A percentile compares a stretch with the other conserved stretches of the same genome.
Conservation (phyloP, 495 filamentous ascomycete genomes). For the Talaromyces proteolyticus region DNA sequence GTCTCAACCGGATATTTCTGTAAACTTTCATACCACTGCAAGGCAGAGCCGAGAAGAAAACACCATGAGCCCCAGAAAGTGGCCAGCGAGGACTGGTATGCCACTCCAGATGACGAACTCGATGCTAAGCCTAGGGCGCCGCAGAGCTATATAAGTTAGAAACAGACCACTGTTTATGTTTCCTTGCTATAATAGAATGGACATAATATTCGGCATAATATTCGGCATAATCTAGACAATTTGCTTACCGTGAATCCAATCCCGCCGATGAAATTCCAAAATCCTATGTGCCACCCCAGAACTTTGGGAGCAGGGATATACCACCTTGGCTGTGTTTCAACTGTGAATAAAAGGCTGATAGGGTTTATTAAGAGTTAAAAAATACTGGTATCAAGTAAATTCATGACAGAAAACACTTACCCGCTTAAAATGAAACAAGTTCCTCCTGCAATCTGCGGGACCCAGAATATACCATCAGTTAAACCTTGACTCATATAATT, state of each 20-base stretch:
- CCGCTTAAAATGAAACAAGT: constrained; percentile 54
- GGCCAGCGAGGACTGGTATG: constrained; percentile 50
- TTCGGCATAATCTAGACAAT: too few relatives aligned
- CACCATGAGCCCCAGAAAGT: constrained; percentile 69
- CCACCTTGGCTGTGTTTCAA: constrained; percentile 67
- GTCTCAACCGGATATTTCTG: constrained; percentile 53
- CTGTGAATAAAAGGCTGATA: constrained; percentile 49
- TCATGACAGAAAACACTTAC: too few relatives aligned
- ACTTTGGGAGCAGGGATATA: constrained; percentile 50
- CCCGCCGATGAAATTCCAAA: constrained; percentile 54
- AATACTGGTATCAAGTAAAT: too few relatives aligned
- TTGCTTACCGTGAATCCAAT: constrained; percentile 57
- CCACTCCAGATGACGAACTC: constrained; percentile 35
- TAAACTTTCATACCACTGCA: constrained; percentile 63
- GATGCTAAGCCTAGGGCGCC: constrained; percentile 55
- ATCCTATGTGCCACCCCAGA: constrained; percentile 58
- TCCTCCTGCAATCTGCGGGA: constrained; percentile 63
- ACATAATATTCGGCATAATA: too few relatives aligned
- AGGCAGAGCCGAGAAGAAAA: constrained; percentile 57
- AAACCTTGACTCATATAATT: constrained; percentile 36
- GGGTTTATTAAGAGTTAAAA: too few relatives aligned
- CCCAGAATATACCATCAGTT: constrained; percentile 58
- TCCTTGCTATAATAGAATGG: not conserved
- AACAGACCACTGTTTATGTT: not conserved
- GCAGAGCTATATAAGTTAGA: constrained; percentile 32